These are phyloP conservation scores for Symbiotaphrina buchneri DNA, from an alignment of 495 filamentous ascomycete genomes.

Conservation along the genomic window DNA sequence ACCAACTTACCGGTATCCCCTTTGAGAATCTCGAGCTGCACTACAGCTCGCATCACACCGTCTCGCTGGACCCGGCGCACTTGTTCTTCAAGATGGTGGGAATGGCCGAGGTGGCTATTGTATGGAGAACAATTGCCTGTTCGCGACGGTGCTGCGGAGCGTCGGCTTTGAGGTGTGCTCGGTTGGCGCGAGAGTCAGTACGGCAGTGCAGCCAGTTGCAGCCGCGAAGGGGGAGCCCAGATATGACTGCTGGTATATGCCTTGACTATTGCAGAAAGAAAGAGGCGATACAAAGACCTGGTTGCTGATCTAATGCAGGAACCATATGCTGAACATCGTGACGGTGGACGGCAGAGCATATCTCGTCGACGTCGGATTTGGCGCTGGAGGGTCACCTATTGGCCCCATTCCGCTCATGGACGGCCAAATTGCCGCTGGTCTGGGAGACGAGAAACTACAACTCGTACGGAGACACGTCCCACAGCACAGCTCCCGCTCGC, in stretches of 20 bases:
- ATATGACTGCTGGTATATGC: no score
- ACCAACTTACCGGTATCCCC: constrained; percentile 36
- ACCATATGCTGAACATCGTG: constrained; percentile 50
- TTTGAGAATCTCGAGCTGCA: constrained; percentile 46
- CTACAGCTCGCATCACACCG: constrained; percentile 24
- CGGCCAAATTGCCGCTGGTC: constrained; percentile 15
- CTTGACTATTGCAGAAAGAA: no score
- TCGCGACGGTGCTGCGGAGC: constrained; percentile 37
- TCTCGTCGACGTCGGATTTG: constrained; percentile 53
- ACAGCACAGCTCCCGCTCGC: constrained; percentile 17
- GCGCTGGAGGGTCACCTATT: constrained; percentile 33
- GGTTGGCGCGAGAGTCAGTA: constrained; percentile 19
- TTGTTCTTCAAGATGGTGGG: constrained; percentile 43
- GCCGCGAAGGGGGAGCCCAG: no score
- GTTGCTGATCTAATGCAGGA: no score
- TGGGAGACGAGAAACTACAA: constrained; percentile 26
- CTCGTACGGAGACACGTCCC: constrained; percentile 23
- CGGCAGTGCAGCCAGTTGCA: no score
- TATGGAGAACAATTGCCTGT: constrained; percentile 52
- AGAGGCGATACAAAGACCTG: no score
- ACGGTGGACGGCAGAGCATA: constrained; percentile 25
- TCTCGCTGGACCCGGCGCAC: constrained; percentile 29
- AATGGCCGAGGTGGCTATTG: constrained; percentile 48
- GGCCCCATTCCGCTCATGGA: constrained; percentile 26
- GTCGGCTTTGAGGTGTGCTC: constrained; percentile 35